Evolutionary conservation across 371 early-diverging fungal species (phyloP).

Genomic region (Parasitella parasitica): DNA sequence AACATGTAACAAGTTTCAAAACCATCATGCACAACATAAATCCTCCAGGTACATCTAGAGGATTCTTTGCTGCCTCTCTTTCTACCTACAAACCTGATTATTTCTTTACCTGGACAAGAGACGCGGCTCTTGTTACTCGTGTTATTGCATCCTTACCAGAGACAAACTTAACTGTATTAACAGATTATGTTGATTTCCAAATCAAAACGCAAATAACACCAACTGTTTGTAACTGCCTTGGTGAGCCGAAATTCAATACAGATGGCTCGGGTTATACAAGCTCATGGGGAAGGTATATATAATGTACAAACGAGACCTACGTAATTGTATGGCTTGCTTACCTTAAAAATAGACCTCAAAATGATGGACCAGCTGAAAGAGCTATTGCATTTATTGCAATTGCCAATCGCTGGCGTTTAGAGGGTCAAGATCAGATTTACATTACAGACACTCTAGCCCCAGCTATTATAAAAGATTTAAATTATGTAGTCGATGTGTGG

Average conservation of each 20-base stretch:
- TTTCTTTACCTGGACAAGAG: constrained; percentile 79
- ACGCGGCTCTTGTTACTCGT: constrained; percentile 62
- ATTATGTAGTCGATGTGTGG: constrained; percentile 58
- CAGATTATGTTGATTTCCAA: constrained; percentile 42
- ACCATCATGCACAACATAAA: constrained; percentile 33
- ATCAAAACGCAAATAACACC: constrained; percentile 23
- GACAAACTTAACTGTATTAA: constrained; percentile 14
- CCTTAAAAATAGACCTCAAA: constrained; percentile 62
- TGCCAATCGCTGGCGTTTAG: constrained; percentile 27
- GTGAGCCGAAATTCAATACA: constrained; percentile 77
- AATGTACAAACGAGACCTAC: neutral
- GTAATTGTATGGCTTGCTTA: neutral
- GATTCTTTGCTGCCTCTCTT: constrained; percentile 43
- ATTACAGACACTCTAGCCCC: neutral
- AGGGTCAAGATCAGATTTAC: neutral
- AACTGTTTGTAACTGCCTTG: constrained; percentile 51
- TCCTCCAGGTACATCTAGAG: constrained; percentile 31
- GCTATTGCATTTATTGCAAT: constrained; percentile 55
- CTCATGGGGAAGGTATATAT: constrained; percentile 56
- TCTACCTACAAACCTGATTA: constrained; percentile 64
- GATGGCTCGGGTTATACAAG: constrained; percentile 55
- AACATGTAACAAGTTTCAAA: constrained; percentile 25
- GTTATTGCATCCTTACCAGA: constrained; percentile 33
- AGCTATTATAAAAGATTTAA: constrained; percentile 51
- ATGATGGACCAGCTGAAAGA: constrained; percentile 83